These are phyloP conservation scores for Agrocybe chaxingu DNA, from an alignment of 768 basidiomycete species.

Conservation along the genomic window DNA sequence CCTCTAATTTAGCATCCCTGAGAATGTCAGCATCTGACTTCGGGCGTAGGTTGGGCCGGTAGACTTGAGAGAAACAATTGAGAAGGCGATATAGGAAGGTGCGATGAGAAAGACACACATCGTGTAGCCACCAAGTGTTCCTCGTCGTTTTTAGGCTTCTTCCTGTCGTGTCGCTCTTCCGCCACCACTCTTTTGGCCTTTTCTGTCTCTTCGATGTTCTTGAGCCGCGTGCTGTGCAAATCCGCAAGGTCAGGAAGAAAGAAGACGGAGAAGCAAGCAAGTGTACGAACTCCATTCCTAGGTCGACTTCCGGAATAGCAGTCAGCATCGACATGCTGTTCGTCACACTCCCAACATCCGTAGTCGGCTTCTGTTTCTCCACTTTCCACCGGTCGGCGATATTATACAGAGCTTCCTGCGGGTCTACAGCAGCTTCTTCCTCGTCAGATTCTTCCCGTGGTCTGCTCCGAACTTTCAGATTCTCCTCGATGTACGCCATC, in stretches of 20 bases:
- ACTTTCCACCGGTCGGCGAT: conserved; percentile 67
- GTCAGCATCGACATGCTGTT: conserved; percentile 95
- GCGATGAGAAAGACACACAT: conserved; percentile 42
- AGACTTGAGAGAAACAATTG: conserved; percentile 48
- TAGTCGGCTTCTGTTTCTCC: conserved; percentile 51
- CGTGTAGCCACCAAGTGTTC: conserved; percentile 84
- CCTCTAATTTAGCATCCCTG: conserved; percentile 83
- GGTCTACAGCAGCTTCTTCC: conserved; percentile 50
- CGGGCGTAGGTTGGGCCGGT: conserved; percentile 75
- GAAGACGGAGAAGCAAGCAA: neutral
- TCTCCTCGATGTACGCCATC: conserved; percentile 98
- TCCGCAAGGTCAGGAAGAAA: neutral
- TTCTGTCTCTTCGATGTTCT: conserved; percentile 97
- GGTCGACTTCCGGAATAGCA: conserved; percentile 95
- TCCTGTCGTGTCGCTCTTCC: conserved; percentile 64
- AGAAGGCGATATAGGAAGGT: conserved; percentile 3
- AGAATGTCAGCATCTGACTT: conserved; percentile 89
- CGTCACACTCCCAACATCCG: conserved; percentile 90
- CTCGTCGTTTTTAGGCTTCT: conserved; percentile 59
- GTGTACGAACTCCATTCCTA: conserved; percentile 93
- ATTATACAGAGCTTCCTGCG: conserved; percentile 75
- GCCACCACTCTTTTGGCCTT: conserved; percentile 88
- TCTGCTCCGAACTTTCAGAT: conserved; percentile 72
- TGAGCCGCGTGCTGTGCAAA: conserved; percentile 66
- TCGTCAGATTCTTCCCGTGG: conserved; percentile 45